Evolutionary conservation across 495 filamentous ascomycete genomes (phyloP), one percentile per base, ranked within the genome.

Genomic region (Aspergillus asperescens): DNA sequence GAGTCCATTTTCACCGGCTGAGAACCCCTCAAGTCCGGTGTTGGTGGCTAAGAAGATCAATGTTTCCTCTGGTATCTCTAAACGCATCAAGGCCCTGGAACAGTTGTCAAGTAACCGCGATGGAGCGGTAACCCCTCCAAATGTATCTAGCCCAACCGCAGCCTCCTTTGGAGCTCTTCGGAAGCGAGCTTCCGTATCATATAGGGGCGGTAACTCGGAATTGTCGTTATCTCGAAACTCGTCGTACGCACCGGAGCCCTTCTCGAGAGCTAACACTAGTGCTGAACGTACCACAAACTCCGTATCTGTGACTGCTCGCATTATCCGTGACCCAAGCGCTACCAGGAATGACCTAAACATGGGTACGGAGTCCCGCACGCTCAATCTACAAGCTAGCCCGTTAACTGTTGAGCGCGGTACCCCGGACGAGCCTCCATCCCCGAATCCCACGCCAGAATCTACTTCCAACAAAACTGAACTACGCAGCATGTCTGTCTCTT

Each of bases 61-160:
- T 62, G 79, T 95, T 16, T 91, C 89, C 2, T 87, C 86, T 22
- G 89, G 88, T 32, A 95, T 96, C 59, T 91, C 89, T 7, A 86
- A 88, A 64, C 84, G 90, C 46, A 95, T 96, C 61, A 89, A 93
- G 62, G 88, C 89, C 12, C 74, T 96, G 38, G 86, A 91, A 61
- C 85, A 84, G 54, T 72, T 89, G n/a, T 84, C 83, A 1, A 75
- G 68, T 35, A 71, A 19, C 43, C 77, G 75, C 13, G 75, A 79
- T 25, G 71, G 59, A 16, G 62, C 67, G 12, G 28, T 53, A 23
- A 59, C 39, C 28, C 45, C 66, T 23, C 62, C 42, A 5, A 55
- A 56, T 18, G 28, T 65, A 13, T 48, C 52, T 20, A 61, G 48
- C 13, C 63, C 66, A 20, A 61, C 66, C 20, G 48, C 66, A 23